These are phyloP conservation scores for Monilinia fructigena DNA, from an alignment of 2,329 filamentous ascomycete genomes.

Conservation along the genomic window DNA sequence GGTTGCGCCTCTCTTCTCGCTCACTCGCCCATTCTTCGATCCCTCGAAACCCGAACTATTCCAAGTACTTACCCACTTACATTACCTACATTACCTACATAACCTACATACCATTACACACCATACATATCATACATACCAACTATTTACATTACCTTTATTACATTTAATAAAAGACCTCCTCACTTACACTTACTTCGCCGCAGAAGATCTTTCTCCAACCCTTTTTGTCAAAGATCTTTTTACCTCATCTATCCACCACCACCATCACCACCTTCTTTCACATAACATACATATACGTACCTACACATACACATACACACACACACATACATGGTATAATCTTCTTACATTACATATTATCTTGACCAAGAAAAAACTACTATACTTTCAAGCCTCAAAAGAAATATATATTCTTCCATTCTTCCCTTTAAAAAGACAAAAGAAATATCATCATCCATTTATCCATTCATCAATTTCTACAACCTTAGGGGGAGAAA, in stretches of 20 bases:
- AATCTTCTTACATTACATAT: not conserved
- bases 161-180: too few relatives aligned
- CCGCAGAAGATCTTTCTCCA: conserved; percentile 13
- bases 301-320: too few relatives aligned
- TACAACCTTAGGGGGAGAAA: conserved; percentile 15
- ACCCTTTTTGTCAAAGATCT: conserved; percentile 4
- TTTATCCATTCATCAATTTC: not conserved
- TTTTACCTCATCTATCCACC: not conserved
- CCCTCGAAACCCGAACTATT: conserved; percentile 11
- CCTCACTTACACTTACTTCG: conserved; percentile 11
- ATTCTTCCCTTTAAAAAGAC: not conserved
- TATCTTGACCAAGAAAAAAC: not conserved
- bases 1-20: conserved; percentile 8
- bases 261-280: not conserved
- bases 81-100: too few relatives aligned
- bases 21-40: conserved; percentile 22
- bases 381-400: not conserved
- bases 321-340: not conserved
- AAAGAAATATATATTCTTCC: not conserved
- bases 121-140: too few relatives aligned
- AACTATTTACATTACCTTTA: too few relatives aligned
- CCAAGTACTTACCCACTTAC: not conserved
- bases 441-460: conserved; percentile 1
- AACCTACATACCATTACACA: too few relatives aligned
- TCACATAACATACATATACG: not conserved